Base-by-base conservation (phyloP, 192 early-diverging fungal species). In the Dissophora ornata region DNA sequence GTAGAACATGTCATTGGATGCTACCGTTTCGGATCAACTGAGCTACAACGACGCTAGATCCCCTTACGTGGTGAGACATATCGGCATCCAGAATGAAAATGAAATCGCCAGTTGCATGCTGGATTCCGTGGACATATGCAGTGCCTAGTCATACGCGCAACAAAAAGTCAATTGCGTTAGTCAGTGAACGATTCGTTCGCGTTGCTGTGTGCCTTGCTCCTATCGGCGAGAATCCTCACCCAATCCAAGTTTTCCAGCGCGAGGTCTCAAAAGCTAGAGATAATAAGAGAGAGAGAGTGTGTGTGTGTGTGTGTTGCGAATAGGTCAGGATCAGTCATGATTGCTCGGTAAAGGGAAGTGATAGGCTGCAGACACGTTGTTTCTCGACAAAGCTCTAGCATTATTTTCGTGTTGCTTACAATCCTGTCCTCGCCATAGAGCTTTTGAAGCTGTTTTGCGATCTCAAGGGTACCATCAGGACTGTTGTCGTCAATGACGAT, bases 1-100 rank as follows among this genome's bases (percentile, higher is more conserved):
- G 1, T 34, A n/a, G n/a, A n/a, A n/a, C n/a, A n/a, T n/a, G n/a
- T n/a, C n/a, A n/a, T n/a, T n/a, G n/a, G n/a, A n/a, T n/a, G n/a
- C n/a, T n/a, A n/a, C n/a, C n/a, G n/a, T n/a, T n/a, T n/a, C n/a
- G n/a, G n/a, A n/a, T n/a, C n/a, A n/a, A n/a, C n/a, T n/a, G n/a
- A n/a, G n/a, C n/a, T n/a, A n/a, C n/a, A n/a, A n/a, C n/a, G n/a
- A n/a, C n/a, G n/a, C n/a, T n/a, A n/a, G 46, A 15, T 16, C 46
- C 21, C 46, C 67, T 79, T 90, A 95, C 93, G 70, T 99, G 97
- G 80, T 99, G 97, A 25, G 96, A 97, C 90, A 99, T 96, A 74
- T 99, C 97, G 22, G 97, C 96, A 69, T 99, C 97, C 95, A 99
- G 93, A 74, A 99, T 97, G 66, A 99, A 93, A 34, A 97, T 85